phyloP scores from a whole-genome alignment of 108 stramenopile genomes.

The Seminavis robusta region DNA sequence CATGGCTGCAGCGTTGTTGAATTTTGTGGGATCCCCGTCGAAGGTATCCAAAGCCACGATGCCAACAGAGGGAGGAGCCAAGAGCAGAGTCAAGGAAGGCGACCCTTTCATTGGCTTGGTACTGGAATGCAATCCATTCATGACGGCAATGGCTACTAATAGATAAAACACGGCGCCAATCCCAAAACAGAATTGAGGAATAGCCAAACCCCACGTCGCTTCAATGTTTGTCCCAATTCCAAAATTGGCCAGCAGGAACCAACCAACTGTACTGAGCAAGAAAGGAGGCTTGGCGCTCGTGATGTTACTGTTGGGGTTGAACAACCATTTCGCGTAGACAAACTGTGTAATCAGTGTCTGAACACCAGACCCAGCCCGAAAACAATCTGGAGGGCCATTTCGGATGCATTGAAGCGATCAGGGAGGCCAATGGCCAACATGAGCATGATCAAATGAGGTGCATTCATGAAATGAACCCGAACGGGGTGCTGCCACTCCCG shows the following conservation, averaged over 20 bases:
- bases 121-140: constrained; percentile 7
- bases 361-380: not conserved
- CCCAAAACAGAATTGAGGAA: constrained; percentile 26
- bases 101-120: constrained; percentile 10
- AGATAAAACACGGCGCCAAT: constrained; percentile 23
- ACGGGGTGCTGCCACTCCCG: constrained; percentile 17
- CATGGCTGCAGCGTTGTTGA: constrained; percentile 8
- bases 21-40: not conserved
- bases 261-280: constrained; percentile 26
- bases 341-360: constrained; percentile 8
- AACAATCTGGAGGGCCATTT: not conserved
- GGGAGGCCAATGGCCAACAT: constrained; percentile 7
- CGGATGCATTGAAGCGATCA: not conserved
- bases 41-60: constrained; percentile 3
- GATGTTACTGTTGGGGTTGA: constrained; percentile 1
- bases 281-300: constrained; percentile 16
- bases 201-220: constrained; percentile 10
- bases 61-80: constrained; percentile 18
- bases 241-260: constrained; percentile 17
- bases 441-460: constrained; percentile 11
- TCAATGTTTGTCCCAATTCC: constrained; percentile 15
- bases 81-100: constrained; percentile 20
- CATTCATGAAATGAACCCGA: constrained; percentile 24
- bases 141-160: constrained; percentile 8
- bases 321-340: constrained; percentile 26